These are phyloP conservation scores for Fusarium fujikuroi DNA, from an alignment of 2,329 filamentous ascomycete species.

Conservation along the genomic window DNA sequence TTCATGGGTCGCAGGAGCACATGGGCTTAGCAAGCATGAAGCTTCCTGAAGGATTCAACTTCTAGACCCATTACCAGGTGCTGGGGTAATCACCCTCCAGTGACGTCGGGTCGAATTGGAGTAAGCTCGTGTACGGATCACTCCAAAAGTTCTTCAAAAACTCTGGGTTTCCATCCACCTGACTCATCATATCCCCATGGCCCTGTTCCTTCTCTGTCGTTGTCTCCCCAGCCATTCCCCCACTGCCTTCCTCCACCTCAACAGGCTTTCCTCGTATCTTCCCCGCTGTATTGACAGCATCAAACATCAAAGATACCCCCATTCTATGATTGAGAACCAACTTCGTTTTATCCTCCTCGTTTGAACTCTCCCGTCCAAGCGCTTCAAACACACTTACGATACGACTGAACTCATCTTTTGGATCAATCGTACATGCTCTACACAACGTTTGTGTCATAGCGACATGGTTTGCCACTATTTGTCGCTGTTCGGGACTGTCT, in stretches of 20 bases:
- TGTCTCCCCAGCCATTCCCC: not conserved
- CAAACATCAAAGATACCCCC: conserved; percentile 25
- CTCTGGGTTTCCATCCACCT: not conserved
- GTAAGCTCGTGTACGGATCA: conserved; percentile 23
- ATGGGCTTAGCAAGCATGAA: conserved; percentile 25
- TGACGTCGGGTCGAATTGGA: conserved; percentile 15
- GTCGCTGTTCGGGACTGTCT: conserved; percentile 10
- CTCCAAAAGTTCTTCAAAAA: conserved; percentile 28
- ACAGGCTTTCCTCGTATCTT: conserved; percentile 22
- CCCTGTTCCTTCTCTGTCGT: not conserved
- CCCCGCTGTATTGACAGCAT: conserved; percentile 18
- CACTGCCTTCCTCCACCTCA: not conserved
- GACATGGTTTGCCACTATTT: conserved; percentile 27
- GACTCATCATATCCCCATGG: not conserved
- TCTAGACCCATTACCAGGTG: not conserved
- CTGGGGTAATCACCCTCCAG: not conserved
- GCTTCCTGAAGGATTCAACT: not conserved
- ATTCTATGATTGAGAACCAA: conserved; percentile 29
- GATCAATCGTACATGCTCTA: not conserved
- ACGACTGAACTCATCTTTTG: conserved; percentile 26
- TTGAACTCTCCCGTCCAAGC: not conserved
- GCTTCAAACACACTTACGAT: conserved; percentile 23
- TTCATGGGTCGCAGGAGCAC: conserved; percentile 40
- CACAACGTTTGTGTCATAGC: conserved; percentile 19
- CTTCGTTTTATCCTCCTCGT: not conserved